Evolutionary conservation across 257 asterid genomes (phyloP), one percentile per base, ranked within the genome.

Genomic region (Solanum appendiculatum): DNA sequence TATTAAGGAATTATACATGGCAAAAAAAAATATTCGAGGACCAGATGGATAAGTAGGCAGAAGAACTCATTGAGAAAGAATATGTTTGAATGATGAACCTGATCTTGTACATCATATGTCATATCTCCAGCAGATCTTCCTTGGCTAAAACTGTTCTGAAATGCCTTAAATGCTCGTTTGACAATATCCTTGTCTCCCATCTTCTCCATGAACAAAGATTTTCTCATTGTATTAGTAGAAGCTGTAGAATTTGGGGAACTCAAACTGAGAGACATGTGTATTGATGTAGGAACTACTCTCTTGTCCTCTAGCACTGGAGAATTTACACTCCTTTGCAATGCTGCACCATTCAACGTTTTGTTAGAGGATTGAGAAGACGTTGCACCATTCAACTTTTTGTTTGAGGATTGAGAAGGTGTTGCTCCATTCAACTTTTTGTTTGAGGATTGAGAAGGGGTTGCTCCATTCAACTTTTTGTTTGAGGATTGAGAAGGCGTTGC

Each of bases 121-220:
- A 89, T 92, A 89, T 94, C 92, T 64, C 78, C 51, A 18, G 85
- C 80, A 63, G 91, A 88, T 86, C 89, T 90, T 44, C 89, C 84
- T 86, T 87, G 95, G 86, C 86, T 92, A n/a, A 84, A 72, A 39
- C 92, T 93, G 85, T 91, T 94, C 88, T 94, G 98, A 87, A 96
- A 95, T 87, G 96, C 86, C 93, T 91, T 96, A 89, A 96, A 96
- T 89, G 98, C 99, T 85, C 98, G 91, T 85, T 88, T 92, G 36
- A 96, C 98, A 33, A 96, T 96, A 87, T 95, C 99, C 92, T 96
- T 96, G 90, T 96, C 98, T 91, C 98, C 99, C 99, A 96, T 95
- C 74, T 89, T 90, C 90, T 96, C 99, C 99, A 96, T 96, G 78
- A 96, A 95, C 92, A 92, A 89, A 68, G 99, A 95, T 91, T 93